Conservation (phyloP, 2,329 filamentous ascomycete species). For the Cadophora sp. region DNA sequence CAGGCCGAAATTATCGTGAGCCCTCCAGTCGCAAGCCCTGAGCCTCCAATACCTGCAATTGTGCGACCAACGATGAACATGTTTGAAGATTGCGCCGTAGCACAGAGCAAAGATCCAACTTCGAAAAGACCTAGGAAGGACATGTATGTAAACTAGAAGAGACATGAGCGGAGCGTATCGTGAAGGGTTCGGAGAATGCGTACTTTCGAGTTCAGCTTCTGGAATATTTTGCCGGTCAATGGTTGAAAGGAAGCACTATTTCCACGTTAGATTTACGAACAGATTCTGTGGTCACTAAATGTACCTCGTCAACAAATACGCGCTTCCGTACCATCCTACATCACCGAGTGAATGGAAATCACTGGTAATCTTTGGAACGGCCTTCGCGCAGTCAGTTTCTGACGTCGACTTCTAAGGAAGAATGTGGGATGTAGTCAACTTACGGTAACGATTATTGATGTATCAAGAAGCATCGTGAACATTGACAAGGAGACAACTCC, state of each 20-base stretch:
- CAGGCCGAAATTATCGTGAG: constrained; percentile 56
- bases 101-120: constrained; percentile 62
- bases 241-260: constrained; percentile 56
- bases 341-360: constrained; percentile 57
- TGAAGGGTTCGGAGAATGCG: background rate
- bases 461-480: constrained; percentile 58
- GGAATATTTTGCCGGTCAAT: constrained; percentile 59
- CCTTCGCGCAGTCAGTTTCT: constrained; percentile 36
- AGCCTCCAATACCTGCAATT: constrained; percentile 58
- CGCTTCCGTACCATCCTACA: constrained; percentile 62
- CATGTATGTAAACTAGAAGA: constrained; percentile 48
- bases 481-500: constrained; percentile 49
- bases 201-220: constrained; percentile 47
- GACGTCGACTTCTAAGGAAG: background rate
- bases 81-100: constrained; percentile 51
- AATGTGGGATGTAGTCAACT: constrained; percentile 8
- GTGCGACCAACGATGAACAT: constrained; percentile 63
- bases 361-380: constrained; percentile 57
- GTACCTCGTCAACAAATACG: constrained; percentile 52
- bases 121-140: constrained; percentile 58
- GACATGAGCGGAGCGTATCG: background rate
- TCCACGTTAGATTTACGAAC: background rate
- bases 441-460: constrained; percentile 59
- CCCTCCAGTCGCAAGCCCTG: constrained; percentile 58
- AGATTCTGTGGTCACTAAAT: background rate